Percentiles rank a stretch among this genome's conserved stretches.
Conservation (phyloP, 2,329 filamentous ascomycete genomes). For the Aureobasidium sp. region DNA sequence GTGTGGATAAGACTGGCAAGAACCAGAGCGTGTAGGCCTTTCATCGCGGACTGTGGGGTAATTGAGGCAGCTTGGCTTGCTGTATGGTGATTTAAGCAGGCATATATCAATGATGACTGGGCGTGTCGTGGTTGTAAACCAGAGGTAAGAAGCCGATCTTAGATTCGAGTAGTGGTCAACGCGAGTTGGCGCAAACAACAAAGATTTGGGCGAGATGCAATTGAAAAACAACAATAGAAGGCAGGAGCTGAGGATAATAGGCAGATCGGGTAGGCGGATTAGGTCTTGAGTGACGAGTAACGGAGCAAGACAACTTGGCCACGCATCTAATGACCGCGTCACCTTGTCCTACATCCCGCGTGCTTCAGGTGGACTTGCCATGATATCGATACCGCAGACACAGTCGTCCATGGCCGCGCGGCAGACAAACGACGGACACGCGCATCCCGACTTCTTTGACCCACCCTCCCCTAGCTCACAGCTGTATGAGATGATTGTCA, state of each 20-base stretch:
- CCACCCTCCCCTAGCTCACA: neutral
- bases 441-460: constrained; percentile 1
- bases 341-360: neutral
- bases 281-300: neutral
- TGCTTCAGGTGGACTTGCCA: neutral
- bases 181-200: neutral
- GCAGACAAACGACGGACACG: constrained; percentile 10
- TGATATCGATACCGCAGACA: neutral
- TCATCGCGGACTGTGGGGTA: neutral
- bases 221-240: neutral
- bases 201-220: neutral
- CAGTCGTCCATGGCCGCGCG: constrained; percentile 3
- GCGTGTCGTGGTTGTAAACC: neutral
- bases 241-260: constrained; percentile 1
- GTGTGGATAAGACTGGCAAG: neutral
- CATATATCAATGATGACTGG: constrained; percentile 9
- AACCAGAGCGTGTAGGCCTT: neutral
- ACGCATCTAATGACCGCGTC: constrained; percentile 8
- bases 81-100: neutral
- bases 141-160: neutral
- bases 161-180: neutral
- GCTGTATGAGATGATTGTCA: constrained; percentile 3
- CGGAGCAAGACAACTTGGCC: constrained; percentile 9
- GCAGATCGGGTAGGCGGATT: neutral
- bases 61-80: neutral